Conservation (phyloP, 495 filamentous ascomycete species). For the Haplographium delicatum region DNA sequence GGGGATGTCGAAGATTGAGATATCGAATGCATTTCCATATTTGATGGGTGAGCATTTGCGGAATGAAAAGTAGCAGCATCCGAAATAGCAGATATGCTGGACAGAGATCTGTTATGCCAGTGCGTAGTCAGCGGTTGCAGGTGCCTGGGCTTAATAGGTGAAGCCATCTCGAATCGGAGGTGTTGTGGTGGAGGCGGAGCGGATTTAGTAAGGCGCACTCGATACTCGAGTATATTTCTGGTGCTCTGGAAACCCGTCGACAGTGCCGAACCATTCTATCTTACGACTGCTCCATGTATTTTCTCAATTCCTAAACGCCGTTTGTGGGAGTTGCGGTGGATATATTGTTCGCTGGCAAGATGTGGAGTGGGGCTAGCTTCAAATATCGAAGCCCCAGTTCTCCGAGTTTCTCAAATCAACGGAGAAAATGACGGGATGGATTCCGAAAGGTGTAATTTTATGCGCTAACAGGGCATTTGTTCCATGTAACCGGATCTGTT, state of each 20-base stretch:
- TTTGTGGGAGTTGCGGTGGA: constrained; percentile 1
- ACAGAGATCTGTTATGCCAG: constrained; percentile 14
- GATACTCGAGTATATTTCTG: no score
- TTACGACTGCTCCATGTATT: not conserved
- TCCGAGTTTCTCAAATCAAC: not conserved
- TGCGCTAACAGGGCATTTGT: not conserved
- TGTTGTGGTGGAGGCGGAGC: no score
- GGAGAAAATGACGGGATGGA: not conserved
- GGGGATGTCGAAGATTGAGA: not conserved
- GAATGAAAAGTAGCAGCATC: constrained; percentile 24
- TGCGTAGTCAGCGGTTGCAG: constrained; percentile 14
- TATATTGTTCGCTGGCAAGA: not conserved
- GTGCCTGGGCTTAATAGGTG: not conserved
- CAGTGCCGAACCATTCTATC: not conserved
- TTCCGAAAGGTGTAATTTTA: not conserved
- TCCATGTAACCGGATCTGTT: no score
- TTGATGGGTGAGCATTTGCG: constrained; percentile 14
- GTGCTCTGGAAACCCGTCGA: not conserved
- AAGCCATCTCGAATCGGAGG: not conserved
- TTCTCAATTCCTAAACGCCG: not conserved
- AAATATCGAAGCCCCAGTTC: not conserved
- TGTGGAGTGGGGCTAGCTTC: not conserved
- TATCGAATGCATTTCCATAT: constrained; percentile 15
- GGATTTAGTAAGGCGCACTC: no score
- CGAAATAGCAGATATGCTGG: constrained; percentile 15